Conservation (phyloP, 2,329 filamentous ascomycete genomes). For the Monosporascus sp. region DNA sequence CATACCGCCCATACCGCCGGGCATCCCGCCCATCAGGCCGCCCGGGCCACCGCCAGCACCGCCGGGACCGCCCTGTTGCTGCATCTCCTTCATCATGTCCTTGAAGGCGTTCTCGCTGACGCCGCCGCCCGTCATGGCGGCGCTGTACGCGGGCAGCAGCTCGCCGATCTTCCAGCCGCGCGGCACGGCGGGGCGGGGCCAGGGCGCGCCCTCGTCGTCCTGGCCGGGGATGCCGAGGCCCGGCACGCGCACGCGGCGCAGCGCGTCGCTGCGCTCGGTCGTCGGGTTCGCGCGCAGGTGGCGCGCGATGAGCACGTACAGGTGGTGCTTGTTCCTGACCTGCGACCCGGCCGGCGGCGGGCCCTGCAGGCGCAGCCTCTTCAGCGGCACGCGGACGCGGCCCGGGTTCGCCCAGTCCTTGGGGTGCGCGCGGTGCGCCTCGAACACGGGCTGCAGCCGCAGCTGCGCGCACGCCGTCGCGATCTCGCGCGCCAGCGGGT, state of each 20-base stretch:
- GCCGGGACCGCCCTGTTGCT: slow-evolving; percentile 39
- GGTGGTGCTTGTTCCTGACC: slow-evolving; percentile 77
- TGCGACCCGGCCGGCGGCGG: slow-evolving; percentile 18
- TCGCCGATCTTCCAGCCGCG: slow-evolving; percentile 86
- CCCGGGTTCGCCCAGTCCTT: slow-evolving; percentile 98
- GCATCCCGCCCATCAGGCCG: slow-evolving; percentile 9
- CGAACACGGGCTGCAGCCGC: slow-evolving; percentile 70
- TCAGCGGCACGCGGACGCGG: slow-evolving; percentile 75
- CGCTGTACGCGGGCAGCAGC: slow-evolving; percentile 80
- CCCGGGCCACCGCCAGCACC: slow-evolving; percentile 22
- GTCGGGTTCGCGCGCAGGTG: slow-evolving; percentile 77
- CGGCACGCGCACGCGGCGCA: slow-evolving; percentile 64
- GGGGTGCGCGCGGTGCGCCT: slow-evolving; percentile 87
- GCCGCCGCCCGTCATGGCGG: slow-evolving; percentile 86
- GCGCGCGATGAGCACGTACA: slow-evolving; percentile 74
- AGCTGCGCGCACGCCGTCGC: slow-evolving; percentile 76
- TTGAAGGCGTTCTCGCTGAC: slow-evolving; percentile 92
- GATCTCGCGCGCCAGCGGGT: slow-evolving; percentile 86
- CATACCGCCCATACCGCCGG: slow-evolving; percentile 20
- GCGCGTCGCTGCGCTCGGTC: slow-evolving; percentile 59
- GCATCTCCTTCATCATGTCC: slow-evolving; percentile 96
- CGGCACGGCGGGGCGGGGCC: slow-evolving; percentile 69
- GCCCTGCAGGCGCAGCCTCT: slow-evolving; percentile 28
- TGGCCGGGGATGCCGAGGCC: slow-evolving; percentile 60
- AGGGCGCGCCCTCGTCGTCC: slow-evolving; percentile 60